These are phyloP conservation scores for Fragilariopsis cylindrus DNA, from an alignment of 108 stramenopile species.

Conservation along the genomic window DNA sequence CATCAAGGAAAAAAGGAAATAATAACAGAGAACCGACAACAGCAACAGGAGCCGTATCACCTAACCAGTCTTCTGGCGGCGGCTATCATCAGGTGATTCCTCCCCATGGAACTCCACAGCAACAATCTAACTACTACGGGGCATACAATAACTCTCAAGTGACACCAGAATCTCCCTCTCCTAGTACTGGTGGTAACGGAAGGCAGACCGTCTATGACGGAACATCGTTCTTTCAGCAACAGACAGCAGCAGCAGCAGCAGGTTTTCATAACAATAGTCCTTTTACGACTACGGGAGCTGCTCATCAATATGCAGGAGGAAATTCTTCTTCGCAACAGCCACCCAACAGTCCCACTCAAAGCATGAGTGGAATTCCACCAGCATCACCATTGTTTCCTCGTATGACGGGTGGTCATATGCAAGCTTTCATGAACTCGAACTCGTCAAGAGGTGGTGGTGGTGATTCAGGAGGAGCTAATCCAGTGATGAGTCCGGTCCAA, in stretches of 20 bases:
- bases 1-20: not conserved
- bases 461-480: not conserved
- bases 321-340: conserved; percentile 17
- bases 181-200: conserved; percentile 14
- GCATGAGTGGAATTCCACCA: conserved; percentile 29
- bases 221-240: conserved; percentile 32
- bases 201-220: conserved; percentile 28
- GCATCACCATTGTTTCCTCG: conserved; percentile 61
- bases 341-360: conserved; percentile 39
- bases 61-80: conserved; percentile 17
- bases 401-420: conserved; percentile 10
- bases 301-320: conserved; percentile 24
- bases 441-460: conserved; percentile 14
- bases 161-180: conserved; percentile 46
- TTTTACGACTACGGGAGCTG: conserved; percentile 7
- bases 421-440: conserved; percentile 15
- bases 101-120: conserved; percentile 42
- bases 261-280: conserved; percentile 21
- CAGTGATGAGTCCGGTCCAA: conserved; percentile 5
- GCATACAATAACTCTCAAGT: conserved; percentile 34
- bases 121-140: conserved; percentile 19
- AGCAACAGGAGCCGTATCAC: not conserved
- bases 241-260: conserved; percentile 15
- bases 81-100: conserved; percentile 24
- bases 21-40: conserved; percentile 11